Percentiles rank a stretch among this genome's conserved stretches.
Evolutionary conservation across 1,284 basidiomycete genomes (phyloP).

Genomic region (Ceratobasidium sp.): DNA sequence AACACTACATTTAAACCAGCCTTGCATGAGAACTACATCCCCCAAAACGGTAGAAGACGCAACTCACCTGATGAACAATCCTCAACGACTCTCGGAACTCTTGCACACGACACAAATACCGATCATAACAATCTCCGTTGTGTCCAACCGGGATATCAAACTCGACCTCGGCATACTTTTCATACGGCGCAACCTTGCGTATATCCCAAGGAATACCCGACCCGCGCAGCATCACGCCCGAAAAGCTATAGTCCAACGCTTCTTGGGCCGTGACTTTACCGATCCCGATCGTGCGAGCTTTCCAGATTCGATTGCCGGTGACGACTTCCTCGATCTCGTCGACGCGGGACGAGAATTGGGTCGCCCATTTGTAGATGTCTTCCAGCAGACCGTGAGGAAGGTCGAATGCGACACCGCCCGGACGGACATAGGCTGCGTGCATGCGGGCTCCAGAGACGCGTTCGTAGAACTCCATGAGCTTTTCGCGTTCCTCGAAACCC

Average conservation of each 20-base stretch:
- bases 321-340: conserved; percentile 99
- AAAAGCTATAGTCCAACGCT: conserved; percentile 93
- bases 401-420: conserved; percentile 98
- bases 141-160: conserved; percentile 96
- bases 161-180: conserved; percentile 98
- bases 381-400: conserved; percentile 95
- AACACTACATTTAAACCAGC: conserved; percentile 60
- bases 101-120: conserved; percentile 96
- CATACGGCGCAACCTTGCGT: conserved; percentile 91
- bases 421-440: conserved; percentile 97
- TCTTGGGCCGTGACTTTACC: conserved; percentile 92
- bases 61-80: conserved; percentile 80
- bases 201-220: conserved; percentile 96
- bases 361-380: conserved; percentile 98
- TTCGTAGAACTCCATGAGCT: conserved; percentile 99
- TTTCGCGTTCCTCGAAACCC: conserved; percentile 99
- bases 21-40: conserved; percentile 3
- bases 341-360: conserved; percentile 88
- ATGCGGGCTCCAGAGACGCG: conserved; percentile 97
- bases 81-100: conserved; percentile 95
- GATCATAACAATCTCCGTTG: conserved; percentile 97
- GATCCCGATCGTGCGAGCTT: conserved; percentile 90
- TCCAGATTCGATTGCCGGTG: conserved; percentile 98
- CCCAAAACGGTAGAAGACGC: background rate
- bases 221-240: conserved; percentile 96